Evolutionary conservation across 2,329 filamentous ascomycete genomes (phyloP), one percentile per base, ranked within the genome.

Genomic region (Calonectria pseudoturangicola): DNA sequence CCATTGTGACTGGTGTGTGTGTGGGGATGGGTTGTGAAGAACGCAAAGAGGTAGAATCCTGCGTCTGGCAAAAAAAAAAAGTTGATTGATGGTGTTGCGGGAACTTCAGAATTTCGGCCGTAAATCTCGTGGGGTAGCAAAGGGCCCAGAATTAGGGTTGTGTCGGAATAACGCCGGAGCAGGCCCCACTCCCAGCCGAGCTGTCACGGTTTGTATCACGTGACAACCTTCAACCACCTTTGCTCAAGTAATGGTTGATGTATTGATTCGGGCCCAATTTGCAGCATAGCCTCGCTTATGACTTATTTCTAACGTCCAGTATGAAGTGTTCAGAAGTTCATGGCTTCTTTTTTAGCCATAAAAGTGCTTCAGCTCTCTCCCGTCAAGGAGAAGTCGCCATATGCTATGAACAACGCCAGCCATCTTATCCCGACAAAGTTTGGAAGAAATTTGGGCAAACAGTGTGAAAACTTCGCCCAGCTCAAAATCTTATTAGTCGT

Each of bases 11-110:
- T 68, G 48, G 70, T 77, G 75, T 70, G 47, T 62, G 58, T 72
- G 76, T 70, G 41, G 70, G 73, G 76, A 70, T 64, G 68, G 79
- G 80, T 84, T 79, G 75, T 81, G 79, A 77, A 84, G 84, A 84
- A 88, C 88, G 88, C 88, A 90, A 90, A 90, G 88, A 90, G 81
- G 88, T 97, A 87, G 88, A 89, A 97, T 97, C 95, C 95, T 97
- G 93, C 95, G 95, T 91, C 89, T 80, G 74, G 51, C 65, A 58
- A 72, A 62, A 68, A 72, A 65, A 64, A 63, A 71, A 56, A 41
- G 67, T 73, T 73, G 62, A 73, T 41, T 25, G 68, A 70, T 70
- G 39, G 63, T 71, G 72, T 73, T 73, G 54, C 67, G 73, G 73
- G 43, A 71, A 30, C 51, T 50, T 58, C 63, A 64, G 73, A 74